phyloP scores from a whole-genome alignment of 2,329 filamentous ascomycete genomes.

The Penicillium psychrosexuale region DNA sequence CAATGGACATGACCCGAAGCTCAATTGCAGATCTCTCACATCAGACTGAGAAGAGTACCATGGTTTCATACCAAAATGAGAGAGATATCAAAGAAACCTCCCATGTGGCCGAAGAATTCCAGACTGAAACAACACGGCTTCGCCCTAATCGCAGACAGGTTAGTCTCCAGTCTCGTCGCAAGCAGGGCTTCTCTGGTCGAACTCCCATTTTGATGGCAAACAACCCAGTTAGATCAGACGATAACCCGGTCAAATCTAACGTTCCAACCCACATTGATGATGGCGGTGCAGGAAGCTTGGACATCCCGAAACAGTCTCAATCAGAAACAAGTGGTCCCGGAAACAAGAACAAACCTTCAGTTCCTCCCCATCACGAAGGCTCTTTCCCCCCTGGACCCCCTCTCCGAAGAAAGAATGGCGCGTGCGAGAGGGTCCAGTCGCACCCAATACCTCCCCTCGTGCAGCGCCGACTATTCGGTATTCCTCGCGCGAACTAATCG shows the following conservation, averaged over 20 bases:
- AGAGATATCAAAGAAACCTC: neutral
- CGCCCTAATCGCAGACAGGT: too few species aligned
- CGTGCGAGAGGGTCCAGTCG: too few species aligned
- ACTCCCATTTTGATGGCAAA: neutral
- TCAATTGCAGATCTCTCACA: neutral
- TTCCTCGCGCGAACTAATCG: too few species aligned
- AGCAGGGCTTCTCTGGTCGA: neutral
- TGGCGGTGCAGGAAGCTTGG: neutral
- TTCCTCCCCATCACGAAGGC: neutral
- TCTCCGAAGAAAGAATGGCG: neutral
- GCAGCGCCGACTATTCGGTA: too few species aligned
- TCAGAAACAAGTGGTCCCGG: neutral
- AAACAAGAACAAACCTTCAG: neutral
- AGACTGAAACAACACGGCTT: neutral
- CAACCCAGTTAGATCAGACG: too few species aligned
- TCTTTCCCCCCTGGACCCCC: neutral
- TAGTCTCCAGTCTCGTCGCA: neutral
- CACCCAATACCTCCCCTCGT: too few species aligned
- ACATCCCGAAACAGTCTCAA: neutral
- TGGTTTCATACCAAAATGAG: neutral
- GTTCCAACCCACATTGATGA: neutral
- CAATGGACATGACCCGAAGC: neutral
- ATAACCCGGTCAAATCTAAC: too few species aligned
- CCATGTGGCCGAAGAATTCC: neutral
- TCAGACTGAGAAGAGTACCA: too few species aligned